Conservation (phyloP, 2,329 filamentous ascomycete genomes). For the Cryphonectria japonica region DNA sequence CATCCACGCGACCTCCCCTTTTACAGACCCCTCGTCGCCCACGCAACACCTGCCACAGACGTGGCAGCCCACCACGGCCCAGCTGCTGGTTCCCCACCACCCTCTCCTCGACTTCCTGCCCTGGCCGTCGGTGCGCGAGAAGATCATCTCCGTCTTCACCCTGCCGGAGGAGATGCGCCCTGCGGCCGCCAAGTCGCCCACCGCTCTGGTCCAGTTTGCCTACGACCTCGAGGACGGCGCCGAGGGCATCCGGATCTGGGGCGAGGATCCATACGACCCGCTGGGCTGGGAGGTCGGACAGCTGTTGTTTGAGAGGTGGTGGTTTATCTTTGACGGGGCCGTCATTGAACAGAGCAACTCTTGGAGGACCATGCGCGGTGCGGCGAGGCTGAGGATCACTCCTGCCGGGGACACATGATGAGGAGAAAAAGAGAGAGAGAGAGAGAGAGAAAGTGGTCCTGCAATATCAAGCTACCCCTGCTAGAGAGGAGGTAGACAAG, state of each 20-base stretch:
- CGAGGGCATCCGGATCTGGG: slow-evolving; percentile 46
- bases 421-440: background rate
- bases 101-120: slow-evolving; percentile 61
- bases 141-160: slow-evolving; percentile 54
- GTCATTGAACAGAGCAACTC: slow-evolving; percentile 59
- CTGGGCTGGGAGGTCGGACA: slow-evolving; percentile 62
- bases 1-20: slow-evolving; percentile 48
- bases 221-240: slow-evolving; percentile 60
- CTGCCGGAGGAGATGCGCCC: slow-evolving; percentile 54
- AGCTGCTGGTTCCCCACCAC: slow-evolving; percentile 48
- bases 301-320: slow-evolving; percentile 62
- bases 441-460: background rate
- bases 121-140: slow-evolving; percentile 59
- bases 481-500: background rate
- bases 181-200: slow-evolving; percentile 30
- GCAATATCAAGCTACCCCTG: background rate
- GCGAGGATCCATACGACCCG: slow-evolving; percentile 52
- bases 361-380: slow-evolving; percentile 52
- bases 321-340: slow-evolving; percentile 60
- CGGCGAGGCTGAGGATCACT: slow-evolving; percentile 30
- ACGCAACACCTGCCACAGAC: slow-evolving; percentile 47
- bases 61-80: slow-evolving; percentile 54
- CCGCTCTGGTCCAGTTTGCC: slow-evolving; percentile 53
- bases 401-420: background rate
- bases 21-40: slow-evolving; percentile 43